Evolutionary conservation across 2,329 filamentous ascomycete species (phyloP), one percentile per base, ranked within the genome.

Genomic region (Knoxdaviesia proteae): DNA sequence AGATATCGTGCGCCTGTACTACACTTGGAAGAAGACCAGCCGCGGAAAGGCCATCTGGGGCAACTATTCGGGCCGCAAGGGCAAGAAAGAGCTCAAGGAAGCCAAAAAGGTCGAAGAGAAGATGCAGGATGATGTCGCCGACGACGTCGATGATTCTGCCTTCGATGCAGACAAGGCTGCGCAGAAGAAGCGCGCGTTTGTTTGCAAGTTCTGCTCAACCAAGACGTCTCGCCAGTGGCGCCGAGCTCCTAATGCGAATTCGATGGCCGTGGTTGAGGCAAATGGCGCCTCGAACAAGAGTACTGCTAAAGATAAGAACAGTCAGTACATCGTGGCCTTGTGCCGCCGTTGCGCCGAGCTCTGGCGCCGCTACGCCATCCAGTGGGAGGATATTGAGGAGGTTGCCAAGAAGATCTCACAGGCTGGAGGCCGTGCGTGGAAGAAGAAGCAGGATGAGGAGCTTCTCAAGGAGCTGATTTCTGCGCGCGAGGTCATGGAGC

Each of bases 21-120:
- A 98, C 57, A 83, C 83, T 49, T 98, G 90, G 90, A 98, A 98
- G 63, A 96, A 96, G 60, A 84, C 84, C 0, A 71, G 80, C 2
- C 77, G 79, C 45, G 90, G 90, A 36, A 78, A 74, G 54, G 77
- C 90, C 51, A 77, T 98, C 29, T 94, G 90, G 87, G 84, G 84
- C 46, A 83, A 77, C 49, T 94, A 81, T 52, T 76, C 83, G 41
- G 84, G 83, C 7, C 75, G 88, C 39, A 93, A 92, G 55, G 83
- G 84, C 44, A 92, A 88, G 58, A 94, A 90, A 59, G 84, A 92
- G 54, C 76, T 77, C 37, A 82, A 78, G 54, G 80, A 76, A 51
- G 72, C 71, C 31, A 80, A 82, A 52, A 79, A 77, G 39, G 71
- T 72, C 6, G 70, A 72, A 10, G 74, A 74, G 32, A 93, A 90